Base-by-base conservation (phyloP, 2,329 filamentous ascomycete species). In the Xylaria multiplex region DNA sequence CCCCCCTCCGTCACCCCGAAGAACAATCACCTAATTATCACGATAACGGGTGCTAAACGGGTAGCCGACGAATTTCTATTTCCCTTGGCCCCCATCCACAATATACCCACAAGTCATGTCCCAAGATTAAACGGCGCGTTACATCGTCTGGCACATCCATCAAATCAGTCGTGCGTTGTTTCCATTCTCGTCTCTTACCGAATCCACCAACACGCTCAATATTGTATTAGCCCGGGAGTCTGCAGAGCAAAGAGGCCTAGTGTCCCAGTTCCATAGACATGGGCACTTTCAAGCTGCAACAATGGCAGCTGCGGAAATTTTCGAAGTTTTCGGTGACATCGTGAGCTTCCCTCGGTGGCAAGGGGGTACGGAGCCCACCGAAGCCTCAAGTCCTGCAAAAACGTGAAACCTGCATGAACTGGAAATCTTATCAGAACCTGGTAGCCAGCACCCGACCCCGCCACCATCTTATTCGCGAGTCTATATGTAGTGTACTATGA, bases 341-440 rank as follows among this genome's bases (percentile, higher is more conserved):
- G 60, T 14, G 62, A 45, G 56, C 45, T 64, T 66, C 59, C 45
- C 46, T 35, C 58, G 55, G 37, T 8, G n/a, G n/a, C 35, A 35
- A 27, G 53, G 14, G 22, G 9, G 14, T 35, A 57, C 52, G 27
- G 27, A 50, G 42, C 48, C 56, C 2, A 22, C 52, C 50, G 40
- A 49, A 19, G 13, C 52, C 37, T 56, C 43, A 49, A 42, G 43
- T 49, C 19, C 9, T 55, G 49, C 32, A 19, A 55, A 45, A 49
- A 57, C 52, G 52, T 61, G 65, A 65, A 67, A 67, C 65, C 48
- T 64, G 65, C 65, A 67, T 67, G 61, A 67, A 67, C 65, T 56
- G 55, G 50, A 64, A 57, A 61, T 64, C 52, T 59, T 43, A 66
- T 45, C 40, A 52, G 19, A 49, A 54, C 65, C 65, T 42, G 46